Conservation (phyloP, 1,284 basidiomycete species). For the Marasmius sp. region DNA sequence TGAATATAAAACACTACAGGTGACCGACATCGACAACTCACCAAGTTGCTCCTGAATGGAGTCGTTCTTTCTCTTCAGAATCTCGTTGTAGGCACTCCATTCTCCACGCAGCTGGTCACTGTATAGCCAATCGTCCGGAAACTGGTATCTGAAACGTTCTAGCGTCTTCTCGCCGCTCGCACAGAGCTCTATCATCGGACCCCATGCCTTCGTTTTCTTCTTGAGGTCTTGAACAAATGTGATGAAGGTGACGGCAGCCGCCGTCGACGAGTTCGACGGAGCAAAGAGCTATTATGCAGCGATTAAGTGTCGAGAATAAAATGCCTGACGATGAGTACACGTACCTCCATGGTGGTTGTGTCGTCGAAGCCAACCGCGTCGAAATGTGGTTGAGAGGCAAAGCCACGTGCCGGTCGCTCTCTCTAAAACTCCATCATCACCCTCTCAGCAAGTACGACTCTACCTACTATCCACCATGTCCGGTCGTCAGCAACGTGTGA, state of each 20-base stretch:
- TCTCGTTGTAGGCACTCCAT: slow-evolving; percentile 98
- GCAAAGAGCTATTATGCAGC: slow-evolving; percentile 47
- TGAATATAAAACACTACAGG: slow-evolving; percentile 7
- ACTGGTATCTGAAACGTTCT: slow-evolving; percentile 95
- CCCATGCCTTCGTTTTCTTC: slow-evolving; percentile 95
- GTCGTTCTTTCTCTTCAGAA: slow-evolving; percentile 96
- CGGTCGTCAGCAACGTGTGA: slow-evolving; percentile 88
- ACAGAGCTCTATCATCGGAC: slow-evolving; percentile 94
- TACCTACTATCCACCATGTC: slow-evolving; percentile 65
- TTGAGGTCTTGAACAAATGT: slow-evolving; percentile 99
- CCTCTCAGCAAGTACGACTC: slow-evolving; percentile 21
- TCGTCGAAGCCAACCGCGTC: slow-evolving; percentile 17
- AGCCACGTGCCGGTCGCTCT: slow-evolving; percentile 7
- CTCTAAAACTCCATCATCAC: slow-evolving; percentile 10
- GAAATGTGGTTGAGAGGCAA: slow-evolving; percentile 10
- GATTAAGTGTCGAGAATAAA: slow-evolving; percentile 5
- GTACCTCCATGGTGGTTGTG: slow-evolving; percentile 37
- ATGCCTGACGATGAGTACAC: slow-evolving; percentile 2
- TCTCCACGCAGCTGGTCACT: slow-evolving; percentile 97
- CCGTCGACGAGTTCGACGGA: slow-evolving; percentile 80
- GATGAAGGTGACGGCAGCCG: slow-evolving; percentile 97
- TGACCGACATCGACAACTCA: slow-evolving; percentile 31
- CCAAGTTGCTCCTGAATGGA: slow-evolving; percentile 97
- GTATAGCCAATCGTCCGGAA: slow-evolving; percentile 97
- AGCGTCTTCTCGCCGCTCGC: slow-evolving; percentile 94